Evolutionary conservation across 495 filamentous ascomycete genomes (phyloP), one percentile per base, ranked within the genome.

Genomic region (Penicillium riverlandense): DNA sequence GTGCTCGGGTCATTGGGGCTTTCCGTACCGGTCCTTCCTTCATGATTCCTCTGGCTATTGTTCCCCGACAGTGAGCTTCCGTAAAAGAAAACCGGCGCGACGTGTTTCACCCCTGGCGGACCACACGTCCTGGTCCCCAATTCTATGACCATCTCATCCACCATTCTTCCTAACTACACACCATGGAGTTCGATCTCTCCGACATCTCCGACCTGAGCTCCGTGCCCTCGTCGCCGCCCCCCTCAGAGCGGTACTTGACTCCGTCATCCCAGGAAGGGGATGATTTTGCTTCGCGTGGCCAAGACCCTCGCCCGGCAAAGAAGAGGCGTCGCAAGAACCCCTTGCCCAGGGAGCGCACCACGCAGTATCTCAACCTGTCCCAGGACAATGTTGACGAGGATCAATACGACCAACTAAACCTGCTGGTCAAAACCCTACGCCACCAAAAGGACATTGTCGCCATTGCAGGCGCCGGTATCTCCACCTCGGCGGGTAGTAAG

Each of bases 401-500:
- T 38, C 77, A 87, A 54, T 65, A 72, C 47, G 48, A 60, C 13
- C 74, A 85, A 37, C 64, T 96, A 8, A 76, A 83, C 40, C 73
- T 80, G 40, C 71, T 98, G 11, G 63, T 88, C 32, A 78, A 85
- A 40, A 82, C 79, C n/a, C 65, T 98, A 48, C 83, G 85, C 44
- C 86, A 86, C 58, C 92, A 89, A 66, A 84, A 85, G 63, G 96
- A 95, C 68, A 95, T 98, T 53, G 88, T 98, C 13, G 88, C 96
- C 35, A 87, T 98, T 63, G 91, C 91, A 29, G 92, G 92, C 39
- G 92, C 92, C 29, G 92, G 92, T 40, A 97, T 98, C 48, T 97
- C 92, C 31, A 91, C 94, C 11, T 88, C 90, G 37, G 94, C 92
- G 50, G 92, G 92, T 43, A 92, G 90, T 95, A 83, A 54, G 88